Evolutionary conservation across 1,284 basidiomycete species (phyloP).

Genomic region (Cutaneotrichosporon sp.): DNA sequence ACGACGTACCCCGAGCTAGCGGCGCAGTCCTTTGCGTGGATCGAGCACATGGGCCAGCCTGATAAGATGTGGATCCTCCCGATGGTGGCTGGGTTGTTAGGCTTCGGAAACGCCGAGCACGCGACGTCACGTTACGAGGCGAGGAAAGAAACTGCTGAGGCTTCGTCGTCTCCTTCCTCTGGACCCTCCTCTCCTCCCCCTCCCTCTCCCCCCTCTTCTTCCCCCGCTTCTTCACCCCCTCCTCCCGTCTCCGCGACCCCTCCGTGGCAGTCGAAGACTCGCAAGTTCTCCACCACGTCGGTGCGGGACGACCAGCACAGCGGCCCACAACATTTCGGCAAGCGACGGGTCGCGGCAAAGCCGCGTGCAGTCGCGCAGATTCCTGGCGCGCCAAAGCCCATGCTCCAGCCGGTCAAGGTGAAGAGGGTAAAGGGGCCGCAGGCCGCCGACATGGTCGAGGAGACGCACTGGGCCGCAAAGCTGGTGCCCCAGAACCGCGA

Average conservation of each 20-base stretch:
- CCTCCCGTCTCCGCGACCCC: background rate
- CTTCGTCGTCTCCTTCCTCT: background rate
- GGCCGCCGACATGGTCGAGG: constrained; percentile 4
- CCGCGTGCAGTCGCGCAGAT: constrained; percentile 1
- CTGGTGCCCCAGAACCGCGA: constrained; percentile 5
- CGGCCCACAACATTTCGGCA: background rate
- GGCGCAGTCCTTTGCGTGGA: constrained; percentile 45
- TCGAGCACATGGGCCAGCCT: constrained; percentile 45
- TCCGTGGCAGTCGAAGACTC: background rate
- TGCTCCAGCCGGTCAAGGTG: background rate
- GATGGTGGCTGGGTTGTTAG: constrained; percentile 44
- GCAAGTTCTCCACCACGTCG: constrained; percentile 2
- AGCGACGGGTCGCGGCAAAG: background rate
- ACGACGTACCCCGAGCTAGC: constrained; percentile 36
- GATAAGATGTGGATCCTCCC: constrained; percentile 48
- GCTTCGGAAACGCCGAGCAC: constrained; percentile 50
- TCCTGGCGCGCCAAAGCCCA: background rate
- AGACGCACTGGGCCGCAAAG: background rate
- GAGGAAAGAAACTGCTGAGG: constrained; percentile 11
- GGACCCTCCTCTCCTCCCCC: background rate
- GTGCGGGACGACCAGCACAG: background rate
- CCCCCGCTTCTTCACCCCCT: background rate
- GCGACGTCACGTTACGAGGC: constrained; percentile 32
- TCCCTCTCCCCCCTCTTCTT: background rate
- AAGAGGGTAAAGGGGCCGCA: background rate